Conservation (phyloP, 2,329 filamentous ascomycete genomes). For the Cytospora mali region DNA sequence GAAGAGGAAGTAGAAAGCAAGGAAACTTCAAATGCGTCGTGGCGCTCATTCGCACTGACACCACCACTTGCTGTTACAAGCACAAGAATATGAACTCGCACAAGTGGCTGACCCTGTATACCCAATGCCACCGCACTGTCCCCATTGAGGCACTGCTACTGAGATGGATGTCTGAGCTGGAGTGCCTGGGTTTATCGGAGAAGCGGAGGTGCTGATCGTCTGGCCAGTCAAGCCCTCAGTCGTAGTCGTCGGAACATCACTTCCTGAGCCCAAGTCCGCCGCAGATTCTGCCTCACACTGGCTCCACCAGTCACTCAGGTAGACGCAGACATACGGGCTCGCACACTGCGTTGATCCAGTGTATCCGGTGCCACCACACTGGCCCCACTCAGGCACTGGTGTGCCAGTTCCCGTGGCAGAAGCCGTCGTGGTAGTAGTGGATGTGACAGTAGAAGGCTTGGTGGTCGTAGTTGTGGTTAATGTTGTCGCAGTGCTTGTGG, state of each 20-base stretch:
- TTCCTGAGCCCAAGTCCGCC: too few species aligned
- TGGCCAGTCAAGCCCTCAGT: too few species aligned
- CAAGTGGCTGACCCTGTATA: conserved; percentile 20
- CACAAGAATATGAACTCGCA: conserved; percentile 19
- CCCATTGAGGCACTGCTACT: conserved; percentile 11
- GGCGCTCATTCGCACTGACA: conserved; percentile 16
- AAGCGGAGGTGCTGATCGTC: not conserved
- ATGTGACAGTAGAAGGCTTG: conserved; percentile 16
- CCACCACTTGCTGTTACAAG: conserved; percentile 23
- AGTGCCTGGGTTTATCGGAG: too few species aligned
- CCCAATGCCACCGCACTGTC: conserved; percentile 22
- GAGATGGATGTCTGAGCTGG: not conserved
- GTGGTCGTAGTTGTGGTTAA: conserved; percentile 23
- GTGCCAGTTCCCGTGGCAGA: conserved; percentile 25
- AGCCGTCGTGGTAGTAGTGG: conserved; percentile 3
- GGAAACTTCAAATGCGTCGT: not conserved
- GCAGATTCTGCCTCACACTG: conserved; percentile 34
- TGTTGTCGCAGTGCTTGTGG: conserved; percentile 18
- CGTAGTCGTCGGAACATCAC: too few species aligned
- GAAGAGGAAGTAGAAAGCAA: too few species aligned
- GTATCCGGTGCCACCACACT: conserved; percentile 42
- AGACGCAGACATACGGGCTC: conserved; percentile 37
- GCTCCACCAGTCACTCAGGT: conserved; percentile 38
- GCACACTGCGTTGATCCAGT: conserved; percentile 39
- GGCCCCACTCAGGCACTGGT: conserved; percentile 39